These are phyloP conservation scores for Papiliotrema laurentii DNA, from an alignment of 1,284 basidiomycete species.

Conservation along the genomic window DNA sequence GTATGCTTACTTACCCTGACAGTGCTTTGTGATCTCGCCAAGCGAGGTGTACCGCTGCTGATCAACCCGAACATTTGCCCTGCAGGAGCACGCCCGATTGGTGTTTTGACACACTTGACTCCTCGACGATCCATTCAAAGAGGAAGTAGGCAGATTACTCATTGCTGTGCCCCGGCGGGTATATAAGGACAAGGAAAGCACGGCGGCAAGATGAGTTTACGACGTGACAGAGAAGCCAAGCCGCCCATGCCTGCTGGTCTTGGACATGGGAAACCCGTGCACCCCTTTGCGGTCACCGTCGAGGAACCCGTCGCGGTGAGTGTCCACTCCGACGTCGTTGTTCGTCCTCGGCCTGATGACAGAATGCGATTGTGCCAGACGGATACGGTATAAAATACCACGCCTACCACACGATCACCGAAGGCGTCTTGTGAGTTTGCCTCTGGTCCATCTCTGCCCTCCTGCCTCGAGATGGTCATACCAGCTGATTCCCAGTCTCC, in stretches of 20 bases:
- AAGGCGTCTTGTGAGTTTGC: conserved; percentile 37
- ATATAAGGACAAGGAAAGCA: background rate
- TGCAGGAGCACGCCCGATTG: too few relatives aligned
- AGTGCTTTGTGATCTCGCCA: too few relatives aligned
- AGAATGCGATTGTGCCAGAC: conserved; percentile 41
- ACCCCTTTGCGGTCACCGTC: conserved; percentile 39
- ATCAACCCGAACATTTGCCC: too few relatives aligned
- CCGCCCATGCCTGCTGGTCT: conserved; percentile 25
- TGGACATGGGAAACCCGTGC: conserved; percentile 31
- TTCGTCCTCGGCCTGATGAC: conserved; percentile 1
- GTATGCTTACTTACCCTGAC: too few relatives aligned
- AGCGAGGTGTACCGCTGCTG: too few relatives aligned
- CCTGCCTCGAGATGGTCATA: background rate
- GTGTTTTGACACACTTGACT: too few relatives aligned
- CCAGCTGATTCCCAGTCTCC: conserved; percentile 29
- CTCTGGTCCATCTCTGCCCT: background rate
- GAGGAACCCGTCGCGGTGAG: conserved; percentile 36
- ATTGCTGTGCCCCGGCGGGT: too few relatives aligned
- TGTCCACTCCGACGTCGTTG: background rate
- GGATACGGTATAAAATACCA: conserved; percentile 43
- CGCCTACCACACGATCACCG: conserved; percentile 41
- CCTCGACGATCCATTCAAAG: too few relatives aligned
- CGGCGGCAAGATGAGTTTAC: too few relatives aligned
- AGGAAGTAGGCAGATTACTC: too few relatives aligned
- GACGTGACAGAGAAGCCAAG: conserved; percentile 4